phyloP scores from a whole-genome alignment of 139 green algal genomes.

The Tetraselmis striata region DNA sequence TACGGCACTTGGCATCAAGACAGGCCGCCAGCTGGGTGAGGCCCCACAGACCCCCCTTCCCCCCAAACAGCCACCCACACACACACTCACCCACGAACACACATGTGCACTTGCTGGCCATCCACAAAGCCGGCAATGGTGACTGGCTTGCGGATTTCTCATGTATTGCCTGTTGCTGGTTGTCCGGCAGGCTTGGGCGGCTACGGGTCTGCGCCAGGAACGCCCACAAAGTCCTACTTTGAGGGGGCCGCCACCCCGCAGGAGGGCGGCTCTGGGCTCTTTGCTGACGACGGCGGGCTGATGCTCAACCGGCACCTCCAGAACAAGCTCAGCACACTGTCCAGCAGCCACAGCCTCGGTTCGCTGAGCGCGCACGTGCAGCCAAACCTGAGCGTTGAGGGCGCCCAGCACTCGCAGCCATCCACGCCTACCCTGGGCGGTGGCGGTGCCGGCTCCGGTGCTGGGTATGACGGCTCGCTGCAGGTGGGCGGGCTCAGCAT shows the following conservation, averaged over 20 bases:
- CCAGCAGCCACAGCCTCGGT: background rate
- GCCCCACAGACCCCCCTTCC: background rate
- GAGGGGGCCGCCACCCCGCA: background rate
- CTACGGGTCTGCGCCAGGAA: background rate
- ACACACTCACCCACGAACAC: background rate
- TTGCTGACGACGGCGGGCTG: background rate
- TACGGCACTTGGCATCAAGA: background rate
- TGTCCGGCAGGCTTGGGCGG: background rate
- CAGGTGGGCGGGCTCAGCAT: too few species aligned
- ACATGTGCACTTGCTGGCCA: background rate
- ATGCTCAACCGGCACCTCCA: background rate
- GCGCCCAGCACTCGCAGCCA: background rate
- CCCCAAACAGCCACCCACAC: background rate
- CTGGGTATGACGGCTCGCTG: too few species aligned
- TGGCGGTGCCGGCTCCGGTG: too few species aligned
- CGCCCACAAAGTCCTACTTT: background rate
- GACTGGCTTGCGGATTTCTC: too few species aligned
- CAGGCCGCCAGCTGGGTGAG: background rate
- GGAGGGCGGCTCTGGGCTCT: background rate
- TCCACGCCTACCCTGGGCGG: background rate
- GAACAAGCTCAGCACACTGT: background rate
- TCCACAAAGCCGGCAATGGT: too few species aligned
- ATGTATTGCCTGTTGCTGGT: too few species aligned
- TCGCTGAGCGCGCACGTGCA: background rate
- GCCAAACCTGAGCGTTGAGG: background rate